Conservation (phyloP, 2,329 filamentous ascomycete species). For the Beauveria brongniartii region DNA sequence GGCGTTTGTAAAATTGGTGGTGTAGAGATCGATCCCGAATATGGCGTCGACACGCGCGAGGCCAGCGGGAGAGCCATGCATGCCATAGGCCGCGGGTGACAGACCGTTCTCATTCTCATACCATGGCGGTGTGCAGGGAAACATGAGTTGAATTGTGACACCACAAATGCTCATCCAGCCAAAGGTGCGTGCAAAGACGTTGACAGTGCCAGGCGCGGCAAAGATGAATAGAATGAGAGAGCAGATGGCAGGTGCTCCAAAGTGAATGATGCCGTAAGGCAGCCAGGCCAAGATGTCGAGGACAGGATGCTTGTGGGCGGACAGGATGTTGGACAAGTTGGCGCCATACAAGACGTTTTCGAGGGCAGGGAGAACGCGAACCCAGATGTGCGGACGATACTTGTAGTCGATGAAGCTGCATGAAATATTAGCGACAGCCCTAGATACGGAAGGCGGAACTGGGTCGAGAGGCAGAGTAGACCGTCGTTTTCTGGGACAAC, state of each 20-base stretch:
- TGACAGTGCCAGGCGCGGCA: slow-evolving; percentile 74
- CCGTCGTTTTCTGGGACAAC: slow-evolving; percentile 27
- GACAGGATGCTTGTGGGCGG: slow-evolving; percentile 74
- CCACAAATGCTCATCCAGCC: slow-evolving; percentile 88
- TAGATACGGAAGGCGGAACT: background rate
- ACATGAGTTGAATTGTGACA: slow-evolving; percentile 79
- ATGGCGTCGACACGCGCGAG: slow-evolving; percentile 81
- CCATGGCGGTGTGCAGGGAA: slow-evolving; percentile 94
- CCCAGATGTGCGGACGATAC: slow-evolving; percentile 89
- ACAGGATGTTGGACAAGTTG: slow-evolving; percentile 92
- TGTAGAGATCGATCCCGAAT: slow-evolving; percentile 89
- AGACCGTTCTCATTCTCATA: slow-evolving; percentile 91
- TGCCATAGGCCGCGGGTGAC: slow-evolving; percentile 85
- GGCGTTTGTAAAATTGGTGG: slow-evolving; percentile 80
- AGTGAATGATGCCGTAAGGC: slow-evolving; percentile 87
- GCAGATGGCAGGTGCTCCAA: slow-evolving; percentile 74
- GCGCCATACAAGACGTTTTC: slow-evolving; percentile 96
- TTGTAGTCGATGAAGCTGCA: slow-evolving; percentile 78
- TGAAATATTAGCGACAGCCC: background rate
- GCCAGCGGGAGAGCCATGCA: slow-evolving; percentile 81
- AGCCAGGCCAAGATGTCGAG: slow-evolving; percentile 89
- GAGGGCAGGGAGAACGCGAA: slow-evolving; percentile 84
- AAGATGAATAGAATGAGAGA: slow-evolving; percentile 79
- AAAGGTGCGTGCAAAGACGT: slow-evolving; percentile 78
- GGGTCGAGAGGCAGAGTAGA: too few species aligned